Percentiles rank a stretch among this genome's conserved stretches.
Conservation (phyloP, 202 grass and related monocot genomes). For the Hordeum pubiflorum region DNA sequence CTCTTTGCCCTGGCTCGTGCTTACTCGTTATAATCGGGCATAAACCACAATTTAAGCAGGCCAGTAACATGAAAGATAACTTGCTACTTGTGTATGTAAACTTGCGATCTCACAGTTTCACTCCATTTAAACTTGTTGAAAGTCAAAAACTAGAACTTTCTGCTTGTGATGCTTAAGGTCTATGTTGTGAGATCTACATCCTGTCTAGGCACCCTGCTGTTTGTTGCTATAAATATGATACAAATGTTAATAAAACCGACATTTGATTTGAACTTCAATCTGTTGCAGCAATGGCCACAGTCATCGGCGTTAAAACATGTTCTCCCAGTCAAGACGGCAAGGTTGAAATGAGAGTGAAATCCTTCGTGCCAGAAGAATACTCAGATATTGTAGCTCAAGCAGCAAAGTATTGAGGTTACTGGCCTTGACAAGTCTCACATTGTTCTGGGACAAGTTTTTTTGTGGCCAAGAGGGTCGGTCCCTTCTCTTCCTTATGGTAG, state of each 20-base stretch:
- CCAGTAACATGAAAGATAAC: neutral
- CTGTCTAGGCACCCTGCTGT: neutral
- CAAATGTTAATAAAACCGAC: neutral
- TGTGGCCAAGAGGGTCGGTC: neutral
- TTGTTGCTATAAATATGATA: neutral
- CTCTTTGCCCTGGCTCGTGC: neutral
- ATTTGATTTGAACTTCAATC: conserved; percentile 24
- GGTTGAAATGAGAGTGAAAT: conserved; percentile 58
- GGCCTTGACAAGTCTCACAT: neutral
- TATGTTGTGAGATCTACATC: conserved; percentile 1
- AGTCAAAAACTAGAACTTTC: neutral
- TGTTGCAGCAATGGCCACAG: conserved; percentile 48
- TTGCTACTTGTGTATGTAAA: neutral
- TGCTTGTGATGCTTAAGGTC: neutral
- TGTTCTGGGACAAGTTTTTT: neutral
- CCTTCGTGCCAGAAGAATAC: conserved; percentile 55
- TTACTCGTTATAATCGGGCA: neutral
- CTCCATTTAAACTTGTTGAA: conserved; percentile 17
- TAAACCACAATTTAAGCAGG: conserved; percentile 12
- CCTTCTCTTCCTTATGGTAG: neutral
- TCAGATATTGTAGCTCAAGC: conserved; percentile 28
- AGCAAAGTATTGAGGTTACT: conserved; percentile 28
- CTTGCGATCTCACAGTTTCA: neutral
- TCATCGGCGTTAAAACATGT: conserved; percentile 56
- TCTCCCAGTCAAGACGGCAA: conserved; percentile 47